Conservation (phyloP, 2,329 filamentous ascomycete genomes). For the Aschersonia sp. region DNA sequence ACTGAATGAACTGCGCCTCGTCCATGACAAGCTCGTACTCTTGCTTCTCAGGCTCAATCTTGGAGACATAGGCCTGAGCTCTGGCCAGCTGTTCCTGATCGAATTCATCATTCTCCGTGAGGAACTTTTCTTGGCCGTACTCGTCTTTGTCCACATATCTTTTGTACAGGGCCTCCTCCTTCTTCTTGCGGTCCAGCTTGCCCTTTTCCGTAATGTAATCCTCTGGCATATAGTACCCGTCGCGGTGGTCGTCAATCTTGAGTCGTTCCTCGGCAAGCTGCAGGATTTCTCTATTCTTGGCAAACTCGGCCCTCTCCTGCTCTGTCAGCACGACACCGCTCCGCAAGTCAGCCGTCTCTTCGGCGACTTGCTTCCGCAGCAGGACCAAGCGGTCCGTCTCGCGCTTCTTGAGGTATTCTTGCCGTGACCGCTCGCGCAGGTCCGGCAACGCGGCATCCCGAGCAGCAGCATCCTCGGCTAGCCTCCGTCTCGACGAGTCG, state of each 20-base stretch:
- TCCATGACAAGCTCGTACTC: conserved; percentile 93
- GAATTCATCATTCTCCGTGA: conserved; percentile 95
- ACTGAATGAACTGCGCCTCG: conserved; percentile 75
- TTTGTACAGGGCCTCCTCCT: conserved; percentile 81
- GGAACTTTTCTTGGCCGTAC: conserved; percentile 73
- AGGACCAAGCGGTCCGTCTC: conserved; percentile 75
- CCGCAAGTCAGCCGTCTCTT: conserved; percentile 70
- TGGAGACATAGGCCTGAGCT: conserved; percentile 72
- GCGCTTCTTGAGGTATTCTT: conserved; percentile 88
- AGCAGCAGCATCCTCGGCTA: conserved; percentile 42
- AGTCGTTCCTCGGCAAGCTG: conserved; percentile 72
- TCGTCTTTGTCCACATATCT: conserved; percentile 81
- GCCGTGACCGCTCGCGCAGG: conserved; percentile 68
- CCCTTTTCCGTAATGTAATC: conserved; percentile 92
- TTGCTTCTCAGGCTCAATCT: conserved; percentile 59
- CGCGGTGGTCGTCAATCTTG: conserved; percentile 78
- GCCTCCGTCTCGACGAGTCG: conserved; percentile 37
- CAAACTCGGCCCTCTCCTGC: conserved; percentile 75
- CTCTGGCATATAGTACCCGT: conserved; percentile 87
- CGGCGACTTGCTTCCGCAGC: conserved; percentile 78
- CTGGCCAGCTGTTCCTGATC: conserved; percentile 80
- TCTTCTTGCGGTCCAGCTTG: conserved; percentile 74
- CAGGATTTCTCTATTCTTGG: conserved; percentile 71
- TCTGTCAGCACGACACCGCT: conserved; percentile 64
- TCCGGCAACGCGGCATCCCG: conserved; percentile 64